Evolutionary conservation across 495 filamentous ascomycete species (phyloP).

Genomic region (Podospora tetraspora): DNA sequence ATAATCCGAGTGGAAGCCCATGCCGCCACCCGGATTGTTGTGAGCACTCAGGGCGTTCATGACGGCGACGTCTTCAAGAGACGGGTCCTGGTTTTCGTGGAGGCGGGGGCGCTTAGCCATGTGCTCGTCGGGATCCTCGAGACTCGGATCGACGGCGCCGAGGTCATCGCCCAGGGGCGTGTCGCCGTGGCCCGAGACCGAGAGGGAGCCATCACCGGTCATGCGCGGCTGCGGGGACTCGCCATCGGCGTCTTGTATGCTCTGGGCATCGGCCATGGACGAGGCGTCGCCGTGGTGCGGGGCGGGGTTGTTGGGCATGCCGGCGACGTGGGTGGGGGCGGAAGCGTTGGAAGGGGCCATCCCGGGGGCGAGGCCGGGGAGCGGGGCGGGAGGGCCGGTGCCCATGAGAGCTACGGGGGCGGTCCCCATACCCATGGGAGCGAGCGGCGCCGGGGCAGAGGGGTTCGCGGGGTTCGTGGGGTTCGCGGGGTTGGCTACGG

Average conservation of each 20-base stretch:
- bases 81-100: constrained; percentile 24
- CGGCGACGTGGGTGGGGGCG: background rate
- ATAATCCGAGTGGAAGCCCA: constrained; percentile 37
- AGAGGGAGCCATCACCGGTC: constrained; percentile 1
- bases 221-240: background rate
- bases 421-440: background rate
- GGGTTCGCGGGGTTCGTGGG: constrained; percentile 3
- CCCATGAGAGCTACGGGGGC: background rate
- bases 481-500: constrained; percentile 11
- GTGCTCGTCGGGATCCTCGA: constrained; percentile 24
- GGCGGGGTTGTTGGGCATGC: background rate
- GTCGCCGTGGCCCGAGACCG: constrained; percentile 18
- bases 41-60: constrained; percentile 36
- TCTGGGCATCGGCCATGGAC: background rate
- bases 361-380: background rate
- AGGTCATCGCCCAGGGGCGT: constrained; percentile 21
- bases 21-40: constrained; percentile 29
- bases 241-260: constrained; percentile 10
- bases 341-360: background rate
- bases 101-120: constrained; percentile 37
- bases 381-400: background rate
- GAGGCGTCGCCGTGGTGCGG: background rate
- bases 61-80: constrained; percentile 38
- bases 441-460: background rate
- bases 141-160: constrained; percentile 26